Percentiles rank a stretch among this genome's conserved stretches.
Evolutionary conservation across 306 rosid species (phyloP).

Genomic region (Luffa acutangula): DNA sequence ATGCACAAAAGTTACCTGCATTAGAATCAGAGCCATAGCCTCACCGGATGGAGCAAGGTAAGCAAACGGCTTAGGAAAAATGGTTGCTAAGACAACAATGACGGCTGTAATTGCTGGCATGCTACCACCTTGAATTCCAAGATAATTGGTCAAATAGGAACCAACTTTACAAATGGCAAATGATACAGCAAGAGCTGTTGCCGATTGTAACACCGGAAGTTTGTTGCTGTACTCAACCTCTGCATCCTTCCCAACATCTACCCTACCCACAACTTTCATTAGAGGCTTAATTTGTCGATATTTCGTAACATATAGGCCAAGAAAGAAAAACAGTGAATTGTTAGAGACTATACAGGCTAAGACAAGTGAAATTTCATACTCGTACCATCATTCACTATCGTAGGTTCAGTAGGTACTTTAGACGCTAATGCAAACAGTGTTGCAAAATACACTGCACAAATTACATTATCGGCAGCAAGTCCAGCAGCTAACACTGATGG

Average conservation of each 20-base stretch:
- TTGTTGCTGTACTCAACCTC: constrained; percentile 15
- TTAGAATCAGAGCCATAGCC: constrained; percentile 39
- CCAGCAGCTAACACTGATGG: constrained; percentile 58
- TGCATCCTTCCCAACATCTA: constrained; percentile 17
- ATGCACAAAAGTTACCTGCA: constrained; percentile 22
- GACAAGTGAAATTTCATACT: neutral
- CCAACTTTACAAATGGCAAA: constrained; percentile 41
- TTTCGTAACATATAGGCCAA: too few relatives aligned
- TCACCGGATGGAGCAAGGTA: constrained; percentile 42
- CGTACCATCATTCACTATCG: constrained; percentile 30
- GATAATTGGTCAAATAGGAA: constrained; percentile 22
- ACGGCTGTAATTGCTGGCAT: constrained; percentile 38
- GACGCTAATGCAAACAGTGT: constrained; percentile 57
- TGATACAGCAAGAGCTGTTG: constrained; percentile 29
- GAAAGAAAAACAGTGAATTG: too few relatives aligned
- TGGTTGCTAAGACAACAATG: constrained; percentile 30
- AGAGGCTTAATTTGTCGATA: neutral
- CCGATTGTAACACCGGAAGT: constrained; percentile 29
- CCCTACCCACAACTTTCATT: constrained; percentile 6
- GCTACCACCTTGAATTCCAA: constrained; percentile 35
- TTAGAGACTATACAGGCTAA: neutral
- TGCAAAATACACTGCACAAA: constrained; percentile 61
- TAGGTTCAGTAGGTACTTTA: constrained; percentile 54
- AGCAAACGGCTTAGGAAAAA: constrained; percentile 25
- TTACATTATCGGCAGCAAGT: constrained; percentile 78